Base-by-base conservation (phyloP, 78 protist species). In the Chrysochromulina tobinii region DNA sequence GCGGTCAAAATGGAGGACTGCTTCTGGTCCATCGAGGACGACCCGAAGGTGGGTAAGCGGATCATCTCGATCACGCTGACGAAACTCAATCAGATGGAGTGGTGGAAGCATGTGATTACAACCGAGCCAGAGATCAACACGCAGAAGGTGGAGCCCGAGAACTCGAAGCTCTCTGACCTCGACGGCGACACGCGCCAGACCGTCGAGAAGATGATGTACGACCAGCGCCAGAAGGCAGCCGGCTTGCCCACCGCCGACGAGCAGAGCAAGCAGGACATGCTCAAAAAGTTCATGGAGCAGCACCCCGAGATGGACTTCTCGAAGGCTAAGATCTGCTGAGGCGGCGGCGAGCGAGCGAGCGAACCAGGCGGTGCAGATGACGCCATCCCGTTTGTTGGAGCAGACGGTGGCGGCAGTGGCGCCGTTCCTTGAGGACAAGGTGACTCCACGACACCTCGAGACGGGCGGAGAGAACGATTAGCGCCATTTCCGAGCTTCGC, bases 171-270 rank as follows among this genome's bases (percentile, higher is more conserved):
- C 50, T 55, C 83, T 64, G 96, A 94, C 69, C 89, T 94, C 53
- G 96, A 94, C 89, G 89, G 90, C 53, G 95, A 94, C 23, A 93
- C 96, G 61, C 87, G 95, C 6, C 86, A 88, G 77, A 83, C 90
- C 5, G 96, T 94, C 51, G 95, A 93, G 83, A 94, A 94, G 93
- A 94, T 94, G 96, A 94, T 94, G 95, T 93, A 51, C 77, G 95
- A 94, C 88, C 96, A 94, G 90, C 72, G 94, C n/a, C 87, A 64
- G 17, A 93, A 94, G 89, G 88, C 61, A n/a, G 48, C 67, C 75
- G 96, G 96, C 48, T 89, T 89, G 25, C 96, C 96, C 54, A 93
- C 96, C 3, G 50, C 89, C 89, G 96, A 94, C 15, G 95, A 94
- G 85, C 86, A 88, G 89, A 0, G 20, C 58, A 94, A 94, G 75